Evolutionary conservation across 441 rosid species (phyloP).

Genomic region (Biscutella auriculata): DNA sequence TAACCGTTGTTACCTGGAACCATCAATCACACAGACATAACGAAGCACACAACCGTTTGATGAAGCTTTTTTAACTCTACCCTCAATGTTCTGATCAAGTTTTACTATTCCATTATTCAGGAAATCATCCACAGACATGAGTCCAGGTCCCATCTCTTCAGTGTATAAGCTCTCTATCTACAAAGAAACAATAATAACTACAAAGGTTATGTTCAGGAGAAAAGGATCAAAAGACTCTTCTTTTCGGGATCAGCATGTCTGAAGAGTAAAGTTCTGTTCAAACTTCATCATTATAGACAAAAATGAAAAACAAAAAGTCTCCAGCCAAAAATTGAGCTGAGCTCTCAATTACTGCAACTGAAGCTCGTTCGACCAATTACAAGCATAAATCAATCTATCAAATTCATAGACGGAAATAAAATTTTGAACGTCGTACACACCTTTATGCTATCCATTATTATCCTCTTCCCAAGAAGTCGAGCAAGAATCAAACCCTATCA

Average conservation of each 20-base stretch:
- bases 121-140: conserved; percentile 68
- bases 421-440: conserved; percentile 25
- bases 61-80: conserved; percentile 67
- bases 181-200: conserved; percentile 15
- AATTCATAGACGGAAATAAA: neutral
- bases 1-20: conserved; percentile 41
- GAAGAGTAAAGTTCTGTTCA: neutral
- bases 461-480: conserved; percentile 67
- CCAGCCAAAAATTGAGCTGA: neutral
- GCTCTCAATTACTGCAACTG: neutral
- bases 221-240: neutral
- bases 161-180: conserved; percentile 90
- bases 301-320: neutral
- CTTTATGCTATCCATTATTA: conserved; percentile 59
- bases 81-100: conserved; percentile 54
- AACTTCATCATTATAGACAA: neutral
- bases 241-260: neutral
- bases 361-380: too few species aligned
- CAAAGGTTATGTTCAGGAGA: neutral
- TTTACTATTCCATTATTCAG: conserved; percentile 37
- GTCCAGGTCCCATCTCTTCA: conserved; percentile 56
- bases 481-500: conserved; percentile 81
- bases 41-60: conserved; percentile 69
- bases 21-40: conserved; percentile 75
- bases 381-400: neutral